These are phyloP conservation scores for Nicotiana attenuata DNA, from an alignment of 257 asterid genomes.

Conservation along the genomic window DNA sequence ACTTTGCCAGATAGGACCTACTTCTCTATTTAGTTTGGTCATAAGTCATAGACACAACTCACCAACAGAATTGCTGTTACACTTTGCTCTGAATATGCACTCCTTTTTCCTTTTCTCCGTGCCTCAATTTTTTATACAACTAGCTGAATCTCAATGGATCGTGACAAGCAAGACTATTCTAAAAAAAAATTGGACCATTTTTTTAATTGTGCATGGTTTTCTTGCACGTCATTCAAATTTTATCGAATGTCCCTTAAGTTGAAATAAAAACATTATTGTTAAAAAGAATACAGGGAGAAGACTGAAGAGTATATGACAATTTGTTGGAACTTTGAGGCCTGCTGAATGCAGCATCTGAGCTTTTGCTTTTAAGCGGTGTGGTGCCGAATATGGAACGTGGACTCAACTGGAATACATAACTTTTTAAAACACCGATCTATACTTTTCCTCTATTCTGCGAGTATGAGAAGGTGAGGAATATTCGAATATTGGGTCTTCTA, in stretches of 20 bases:
- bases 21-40: not conserved
- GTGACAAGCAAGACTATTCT: no score
- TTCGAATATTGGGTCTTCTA: not conserved
- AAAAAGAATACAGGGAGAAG: no score
- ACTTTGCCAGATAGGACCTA: not conserved
- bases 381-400: not conserved
- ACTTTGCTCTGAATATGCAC: not conserved
- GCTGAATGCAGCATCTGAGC: not conserved
- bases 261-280: no score
- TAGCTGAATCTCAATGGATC: no score
- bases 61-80: not conserved
- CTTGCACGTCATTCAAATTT: no score
- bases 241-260: no score
- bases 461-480: not conserved
- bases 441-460: not conserved
- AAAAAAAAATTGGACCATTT: not conserved
- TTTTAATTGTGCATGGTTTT: not conserved
- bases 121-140: not conserved
- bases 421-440: not conserved
- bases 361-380: not conserved
- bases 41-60: not conserved
- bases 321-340: not conserved
- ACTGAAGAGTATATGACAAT: not conserved
- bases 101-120: not conserved
- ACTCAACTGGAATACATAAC: not conserved